Base-by-base conservation (phyloP, 129 eudicot species). In the Kitagawia praeruptora region DNA sequence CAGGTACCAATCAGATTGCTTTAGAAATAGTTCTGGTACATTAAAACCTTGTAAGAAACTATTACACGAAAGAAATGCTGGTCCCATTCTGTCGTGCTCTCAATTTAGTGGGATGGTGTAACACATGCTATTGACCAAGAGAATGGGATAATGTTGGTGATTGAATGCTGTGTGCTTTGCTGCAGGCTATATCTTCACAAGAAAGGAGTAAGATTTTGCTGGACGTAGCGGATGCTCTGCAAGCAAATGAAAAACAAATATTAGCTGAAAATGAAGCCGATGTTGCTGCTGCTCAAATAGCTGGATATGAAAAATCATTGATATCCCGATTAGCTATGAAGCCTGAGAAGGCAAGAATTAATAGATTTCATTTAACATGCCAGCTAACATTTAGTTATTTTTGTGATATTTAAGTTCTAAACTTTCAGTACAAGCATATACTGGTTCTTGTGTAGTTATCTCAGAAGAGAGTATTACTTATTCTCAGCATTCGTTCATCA, bases 191-290 rank as follows among this genome's bases (percentile, higher is more conserved):
- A 79, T 82, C 96, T 79, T 87, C 92, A 27, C 82, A 90, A 80
- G 97, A 89, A 51, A 89, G 98, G 84, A 90, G 88, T 81, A 90
- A 87, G 76, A 82, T 94, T 79, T 88, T 94, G 83, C 81, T 88
- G 34, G 92, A 86, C 79, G 85, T 94, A 80, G 98, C 98, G 73
- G 92, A 90, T 87, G 97, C 98, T 6, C 79, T 94, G 79, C 96
- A 92, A 85, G 90, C 91, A 80, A 90, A 87, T 83, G 90, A 87
- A 86, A 81, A 88, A 71, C 82, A 80, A 42, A 94, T 94, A 69
- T n/a, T 82, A 40, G 82, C 85, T 73, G 98, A 92, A 87, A 94
- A 94, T 82, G 92, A 88, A 78, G 93, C 92, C 80, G 97, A 94
- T 86, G 86, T 94, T 40, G 84, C 85, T 53, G 87, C 70, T 75